Conservation (phyloP, 768 basidiomycete genomes). For the Dendrothele bispora region DNA sequence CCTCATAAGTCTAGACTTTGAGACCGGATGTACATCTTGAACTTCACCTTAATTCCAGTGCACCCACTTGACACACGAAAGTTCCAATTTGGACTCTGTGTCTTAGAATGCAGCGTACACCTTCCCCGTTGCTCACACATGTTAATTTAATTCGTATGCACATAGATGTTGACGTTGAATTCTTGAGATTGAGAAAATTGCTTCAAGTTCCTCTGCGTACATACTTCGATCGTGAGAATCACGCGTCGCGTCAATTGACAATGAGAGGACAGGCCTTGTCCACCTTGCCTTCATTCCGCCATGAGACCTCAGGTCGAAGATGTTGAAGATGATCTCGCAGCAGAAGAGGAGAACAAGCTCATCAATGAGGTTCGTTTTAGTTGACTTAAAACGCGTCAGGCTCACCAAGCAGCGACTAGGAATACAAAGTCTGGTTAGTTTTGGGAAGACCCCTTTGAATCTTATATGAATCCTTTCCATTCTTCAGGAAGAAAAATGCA, state of each 20-base stretch:
- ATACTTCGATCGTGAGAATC: constrained; percentile 41
- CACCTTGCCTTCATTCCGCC: neutral
- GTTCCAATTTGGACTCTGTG: no score
- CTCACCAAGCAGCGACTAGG: constrained; percentile 39
- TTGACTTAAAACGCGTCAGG: constrained; percentile 11
- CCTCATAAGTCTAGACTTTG: no score
- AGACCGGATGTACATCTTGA: no score
- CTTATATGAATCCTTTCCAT: neutral
- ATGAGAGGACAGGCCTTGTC: no score
- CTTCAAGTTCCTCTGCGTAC: no score
- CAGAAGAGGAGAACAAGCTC: constrained; percentile 85
- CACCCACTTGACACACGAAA: no score
- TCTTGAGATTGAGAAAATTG: no score
- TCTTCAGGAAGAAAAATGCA: constrained; percentile 88
- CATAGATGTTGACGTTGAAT: no score
- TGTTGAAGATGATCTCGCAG: constrained; percentile 75
- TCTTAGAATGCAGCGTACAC: no score
- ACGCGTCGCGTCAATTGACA: constrained; percentile 42
- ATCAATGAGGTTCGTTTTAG: constrained; percentile 72
- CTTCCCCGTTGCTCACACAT: no score
- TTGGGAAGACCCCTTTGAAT: neutral
- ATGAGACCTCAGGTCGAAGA: constrained; percentile 64
- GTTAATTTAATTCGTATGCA: no score
- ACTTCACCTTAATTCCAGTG: no score
- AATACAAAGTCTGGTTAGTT: constrained; percentile 81